These are phyloP conservation scores for Clavispora santaluciae DNA, from an alignment of 805 yeast species.

Conservation along the genomic window DNA sequence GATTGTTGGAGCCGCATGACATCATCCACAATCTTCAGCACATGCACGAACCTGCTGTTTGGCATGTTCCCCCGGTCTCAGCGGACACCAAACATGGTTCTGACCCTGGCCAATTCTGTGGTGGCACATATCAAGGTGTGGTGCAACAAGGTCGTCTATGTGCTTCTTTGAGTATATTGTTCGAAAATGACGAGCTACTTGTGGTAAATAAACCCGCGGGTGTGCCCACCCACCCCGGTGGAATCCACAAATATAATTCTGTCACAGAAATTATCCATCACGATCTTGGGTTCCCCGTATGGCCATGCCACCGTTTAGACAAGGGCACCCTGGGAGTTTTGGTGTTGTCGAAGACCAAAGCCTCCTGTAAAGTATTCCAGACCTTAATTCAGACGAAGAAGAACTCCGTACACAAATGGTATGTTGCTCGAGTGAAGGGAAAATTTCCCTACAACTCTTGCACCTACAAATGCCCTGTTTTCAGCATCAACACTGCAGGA, in stretches of 20 bases:
- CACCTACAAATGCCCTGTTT: conserved; percentile 36
- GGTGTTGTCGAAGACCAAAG: conserved; percentile 36
- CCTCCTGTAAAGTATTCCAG: conserved; percentile 29
- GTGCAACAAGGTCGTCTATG: neutral
- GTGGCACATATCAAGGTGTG: conserved; percentile 21
- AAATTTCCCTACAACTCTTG: conserved; percentile 30
- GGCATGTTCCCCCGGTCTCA: neutral
- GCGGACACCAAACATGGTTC: neutral
- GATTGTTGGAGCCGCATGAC: conserved; percentile 19
- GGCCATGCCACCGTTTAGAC: conserved; percentile 48
- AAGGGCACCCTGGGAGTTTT: conserved; percentile 49
- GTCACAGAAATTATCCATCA: conserved; percentile 38
- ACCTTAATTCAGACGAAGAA: conserved; percentile 25
- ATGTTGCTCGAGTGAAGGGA: conserved; percentile 42
- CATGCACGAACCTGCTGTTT: conserved; percentile 39
- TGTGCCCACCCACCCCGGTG: conserved; percentile 51
- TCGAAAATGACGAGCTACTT: conserved; percentile 32
- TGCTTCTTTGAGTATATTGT: conserved; percentile 20
- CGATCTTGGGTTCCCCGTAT: conserved; percentile 24
- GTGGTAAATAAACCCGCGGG: conserved; percentile 52
- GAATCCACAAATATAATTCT: conserved; percentile 39
- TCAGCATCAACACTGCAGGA: conserved; percentile 30
- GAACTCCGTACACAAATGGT: conserved; percentile 32
- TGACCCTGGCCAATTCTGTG: neutral
- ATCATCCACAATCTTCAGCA: conserved; percentile 30